Base-by-base conservation (phyloP, 2,329 filamentous ascomycete species). In the Claviceps sorghi region DNA sequence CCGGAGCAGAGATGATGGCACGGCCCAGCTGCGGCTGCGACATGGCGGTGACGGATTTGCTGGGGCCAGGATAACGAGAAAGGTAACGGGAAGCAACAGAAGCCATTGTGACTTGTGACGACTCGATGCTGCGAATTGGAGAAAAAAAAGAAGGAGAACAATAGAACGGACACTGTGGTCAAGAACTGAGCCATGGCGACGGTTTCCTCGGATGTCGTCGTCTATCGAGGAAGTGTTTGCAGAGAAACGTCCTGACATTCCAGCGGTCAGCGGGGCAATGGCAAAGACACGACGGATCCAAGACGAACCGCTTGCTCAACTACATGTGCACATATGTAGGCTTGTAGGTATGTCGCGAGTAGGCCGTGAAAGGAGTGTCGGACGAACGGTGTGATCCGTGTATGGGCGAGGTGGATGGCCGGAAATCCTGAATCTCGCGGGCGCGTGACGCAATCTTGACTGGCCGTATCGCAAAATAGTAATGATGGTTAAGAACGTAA, bases 181-280 rank as follows among this genome's bases (percentile, higher is more conserved):
- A 71, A 62, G 61, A 71, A 71, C 58, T 70, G 67, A 49, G 68
- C 63, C 68, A 71, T 71, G 55, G 54, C 58, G 57, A 56, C 50
- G 49, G 55, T 52, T 51, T 48, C 53, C 54, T 52, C 43, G 51
- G 11, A 15, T 32, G 29, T 49, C 49, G 52, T 55, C 47, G 52
- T 49, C 21, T 53, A 47, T 50, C 10, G 21, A 55, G 21, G 53
- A 54, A 53, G 48, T 51, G 42, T 49, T 56, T 21, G 45, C 38
- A 50, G 21, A 34, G 50, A 44, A 10, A 26, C 13, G 19, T 19
- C 8, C 26, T 17, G 65, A 57, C 67, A 70, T 70, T 70, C 68
- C 67, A 67, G 54, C 52, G 56, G 67, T 70, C 68, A 70, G 68
- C 67, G 64, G 65, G 67, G 67, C 65, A 66, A 69, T 68, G 32